These are phyloP conservation scores for Didymella pinodella DNA, from an alignment of 2,329 filamentous ascomycete genomes.

Conservation along the genomic window DNA sequence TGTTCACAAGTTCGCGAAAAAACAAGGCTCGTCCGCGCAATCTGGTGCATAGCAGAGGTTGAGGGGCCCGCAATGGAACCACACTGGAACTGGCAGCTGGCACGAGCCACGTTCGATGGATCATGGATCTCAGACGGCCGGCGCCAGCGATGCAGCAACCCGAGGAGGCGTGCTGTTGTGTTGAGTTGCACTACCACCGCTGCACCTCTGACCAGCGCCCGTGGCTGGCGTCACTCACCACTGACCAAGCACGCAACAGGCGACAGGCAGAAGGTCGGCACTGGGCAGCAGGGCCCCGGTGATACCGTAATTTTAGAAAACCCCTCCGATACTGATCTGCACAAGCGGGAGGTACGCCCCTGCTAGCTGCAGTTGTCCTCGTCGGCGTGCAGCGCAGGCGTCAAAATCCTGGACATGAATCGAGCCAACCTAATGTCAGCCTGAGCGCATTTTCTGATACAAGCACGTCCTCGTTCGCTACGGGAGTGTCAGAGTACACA, in stretches of 20 bases:
- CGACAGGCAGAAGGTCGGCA: conserved; percentile 16
- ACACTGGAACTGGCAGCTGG: conserved; percentile 15
- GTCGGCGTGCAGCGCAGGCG: conserved; percentile 26
- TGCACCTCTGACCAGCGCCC: conserved; percentile 23
- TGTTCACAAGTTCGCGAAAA: conserved; percentile 31
- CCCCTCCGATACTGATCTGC: conserved; percentile 35
- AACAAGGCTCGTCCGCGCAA: conserved; percentile 29
- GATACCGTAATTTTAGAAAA: conserved; percentile 28
- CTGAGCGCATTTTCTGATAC: conserved; percentile 26
- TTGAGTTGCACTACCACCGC: conserved; percentile 21
- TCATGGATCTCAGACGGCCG: not conserved
- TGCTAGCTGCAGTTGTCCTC: conserved; percentile 36
- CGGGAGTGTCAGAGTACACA: conserved; percentile 7
- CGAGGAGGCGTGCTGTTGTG: conserved; percentile 19
- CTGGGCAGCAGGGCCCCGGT: conserved; percentile 4
- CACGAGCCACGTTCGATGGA: conserved; percentile 23
- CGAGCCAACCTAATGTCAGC: conserved; percentile 15
- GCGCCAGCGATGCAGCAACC: conserved; percentile 5
- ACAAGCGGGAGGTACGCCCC: conserved; percentile 34
- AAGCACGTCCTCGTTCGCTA: conserved; percentile 31
- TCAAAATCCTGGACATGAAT: conserved; percentile 23
- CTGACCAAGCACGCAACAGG: conserved; percentile 10
- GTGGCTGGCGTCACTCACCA: conserved; percentile 15
- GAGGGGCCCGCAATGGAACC: conserved; percentile 14
- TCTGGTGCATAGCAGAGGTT: conserved; percentile 20